These are phyloP conservation scores for Yarrowia keelungensis DNA, from an alignment of 805 yeast genomes.

Conservation along the genomic window DNA sequence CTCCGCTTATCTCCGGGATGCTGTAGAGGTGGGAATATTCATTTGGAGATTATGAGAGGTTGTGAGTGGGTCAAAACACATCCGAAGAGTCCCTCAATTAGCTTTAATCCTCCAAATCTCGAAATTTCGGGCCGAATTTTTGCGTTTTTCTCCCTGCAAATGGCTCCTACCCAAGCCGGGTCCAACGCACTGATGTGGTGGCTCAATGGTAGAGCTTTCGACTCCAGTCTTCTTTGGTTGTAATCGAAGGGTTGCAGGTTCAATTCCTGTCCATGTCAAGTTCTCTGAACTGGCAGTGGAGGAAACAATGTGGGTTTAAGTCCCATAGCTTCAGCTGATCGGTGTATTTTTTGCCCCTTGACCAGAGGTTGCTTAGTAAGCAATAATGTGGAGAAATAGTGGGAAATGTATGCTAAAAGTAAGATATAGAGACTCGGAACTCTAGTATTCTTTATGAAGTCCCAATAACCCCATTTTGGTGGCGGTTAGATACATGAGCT, in stretches of 20 bases:
- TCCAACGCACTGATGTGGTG: slow-evolving; percentile 52
- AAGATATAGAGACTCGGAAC: too few relatives aligned
- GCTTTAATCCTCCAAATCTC: background rate
- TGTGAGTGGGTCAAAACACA: too few relatives aligned
- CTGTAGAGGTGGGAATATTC: background rate
- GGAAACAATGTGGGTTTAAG: slow-evolving; percentile 10
- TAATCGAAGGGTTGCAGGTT: slow-evolving; percentile 81
- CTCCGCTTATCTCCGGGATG: too few relatives aligned
- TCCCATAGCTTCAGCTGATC: slow-evolving; percentile 20
- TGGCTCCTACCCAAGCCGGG: background rate
- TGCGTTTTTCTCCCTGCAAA: too few relatives aligned
- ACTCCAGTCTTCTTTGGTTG: slow-evolving; percentile 58
- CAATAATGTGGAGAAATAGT: background rate
- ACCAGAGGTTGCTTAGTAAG: background rate
- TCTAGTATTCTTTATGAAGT: too few relatives aligned
- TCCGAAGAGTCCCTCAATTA: too few relatives aligned
- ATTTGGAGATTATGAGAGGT: too few relatives aligned
- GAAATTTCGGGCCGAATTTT: too few relatives aligned
- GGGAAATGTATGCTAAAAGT: too few relatives aligned
- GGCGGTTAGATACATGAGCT: too few relatives aligned
- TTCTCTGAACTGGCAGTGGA: slow-evolving; percentile 18
- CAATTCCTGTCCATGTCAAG: slow-evolving; percentile 79
- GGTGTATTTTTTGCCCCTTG: background rate
- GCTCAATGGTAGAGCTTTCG: slow-evolving; percentile 84
- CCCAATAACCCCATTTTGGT: too few relatives aligned